Conservation (phyloP, 257 asterid species). For the Euphrasia confusa region DNA sequence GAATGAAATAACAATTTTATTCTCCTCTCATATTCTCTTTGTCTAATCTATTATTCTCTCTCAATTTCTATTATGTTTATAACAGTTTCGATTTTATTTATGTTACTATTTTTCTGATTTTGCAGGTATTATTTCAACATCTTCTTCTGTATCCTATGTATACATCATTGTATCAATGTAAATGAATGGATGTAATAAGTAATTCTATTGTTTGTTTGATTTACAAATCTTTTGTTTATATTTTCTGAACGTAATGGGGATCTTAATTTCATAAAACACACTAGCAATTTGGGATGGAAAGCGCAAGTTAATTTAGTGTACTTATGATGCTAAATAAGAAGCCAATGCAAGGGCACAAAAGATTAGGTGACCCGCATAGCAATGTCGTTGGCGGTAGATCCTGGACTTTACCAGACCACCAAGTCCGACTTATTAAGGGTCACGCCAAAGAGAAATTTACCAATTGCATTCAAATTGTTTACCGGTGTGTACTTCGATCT, state of each 20-base stretch:
- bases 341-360: neutral
- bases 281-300: slow-evolving; percentile 60
- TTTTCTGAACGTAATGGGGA: slow-evolving; percentile 40
- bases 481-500: slow-evolving; percentile 44
- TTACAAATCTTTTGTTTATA: slow-evolving; percentile 49
- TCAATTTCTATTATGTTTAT: no score
- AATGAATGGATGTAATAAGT: neutral
- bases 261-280: slow-evolving; percentile 46
- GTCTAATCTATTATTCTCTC: no score
- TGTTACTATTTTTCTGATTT: no score
- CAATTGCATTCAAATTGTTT: slow-evolving; percentile 61
- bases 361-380: slow-evolving; percentile 31
- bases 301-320: slow-evolving; percentile 38
- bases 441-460: slow-evolving; percentile 41
- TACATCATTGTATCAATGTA: no score
- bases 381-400: slow-evolving; percentile 54
- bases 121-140: no score
- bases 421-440: slow-evolving; percentile 54
- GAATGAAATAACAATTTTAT: no score
- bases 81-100: no score
- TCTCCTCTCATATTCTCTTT: no score
- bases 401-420: slow-evolving; percentile 47
- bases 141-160: neutral
- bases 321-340: neutral
- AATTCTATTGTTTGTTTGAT: slow-evolving; percentile 4